Base-by-base conservation (phyloP, 2,329 filamentous ascomycete genomes). In the Alternaria triticimaculans region DNA sequence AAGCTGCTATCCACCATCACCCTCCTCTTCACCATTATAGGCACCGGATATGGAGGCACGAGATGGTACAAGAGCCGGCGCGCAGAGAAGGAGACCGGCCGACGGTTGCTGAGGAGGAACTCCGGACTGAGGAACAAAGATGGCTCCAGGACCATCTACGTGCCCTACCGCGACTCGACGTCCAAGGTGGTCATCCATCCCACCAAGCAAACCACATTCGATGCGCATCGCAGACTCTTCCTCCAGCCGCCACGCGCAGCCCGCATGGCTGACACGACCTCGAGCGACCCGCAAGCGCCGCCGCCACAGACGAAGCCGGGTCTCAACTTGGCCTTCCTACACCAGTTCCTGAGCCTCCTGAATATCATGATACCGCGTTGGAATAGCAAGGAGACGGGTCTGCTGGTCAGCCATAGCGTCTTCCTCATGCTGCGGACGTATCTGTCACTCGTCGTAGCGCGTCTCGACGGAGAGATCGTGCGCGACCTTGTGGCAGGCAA, bases 341-440 rank as follows among this genome's bases (percentile, higher is more conserved):
- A 99, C 79, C 96, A 99, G 81, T 98, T 99, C 73, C 86, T 98
- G 55, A 97, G 95, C 76, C 83, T 99, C 58, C 89, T 98, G 83
- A 97, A 94, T 81, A 98, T 99, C 76, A 97, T 98, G 93, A 92
- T 99, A 66, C 96, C 96, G 6, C 86, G 95, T 67, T 97, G 95
- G 92, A 91, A 91, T 15, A 97, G 94, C 80, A 99, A 99, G 79
- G 96, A 98, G 83, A 94, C 95, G 0, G 95, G 94, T 1, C 82
- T 99, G 67, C 84, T 99, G 28, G 81, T 97, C 66, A 96, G 94
- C 74, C 96, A 99, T 76, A 91, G 92, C 18, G 85, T 93, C 28
- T 99, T 98, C 79, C 82, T 99, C 66, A 89, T 99, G 84, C 84
- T 98, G 56, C 87, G 96, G 64, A 99, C 96, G 48, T 99, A 99